Conservation (phyloP, 495 filamentous ascomycete genomes). For the Cenococcum geophilum region DNA sequence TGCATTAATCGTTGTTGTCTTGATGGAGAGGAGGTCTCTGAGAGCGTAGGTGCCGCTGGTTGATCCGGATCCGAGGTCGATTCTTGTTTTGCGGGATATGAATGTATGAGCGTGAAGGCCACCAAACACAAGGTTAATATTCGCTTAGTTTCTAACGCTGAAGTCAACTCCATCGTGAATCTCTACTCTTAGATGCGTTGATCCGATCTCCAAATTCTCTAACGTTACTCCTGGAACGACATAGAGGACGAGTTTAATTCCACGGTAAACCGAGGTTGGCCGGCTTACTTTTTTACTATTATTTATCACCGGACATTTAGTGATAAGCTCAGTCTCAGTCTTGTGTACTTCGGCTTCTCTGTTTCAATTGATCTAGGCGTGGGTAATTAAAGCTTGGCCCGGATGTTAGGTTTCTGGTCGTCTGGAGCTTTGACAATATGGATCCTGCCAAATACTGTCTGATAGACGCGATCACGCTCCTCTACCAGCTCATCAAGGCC, state of each 20-base stretch:
- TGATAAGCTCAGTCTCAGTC: background rate
- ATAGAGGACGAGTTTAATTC: slow-evolving; percentile 23
- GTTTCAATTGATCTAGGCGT: slow-evolving; percentile 18
- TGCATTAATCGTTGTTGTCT: slow-evolving; percentile 24
- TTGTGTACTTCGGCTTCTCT: background rate
- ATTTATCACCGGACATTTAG: background rate
- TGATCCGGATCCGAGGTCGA: slow-evolving; percentile 29
- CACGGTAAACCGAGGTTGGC: slow-evolving; percentile 10
- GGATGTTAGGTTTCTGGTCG: background rate
- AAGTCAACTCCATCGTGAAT: slow-evolving; percentile 19
- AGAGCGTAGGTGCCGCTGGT: slow-evolving; percentile 33
- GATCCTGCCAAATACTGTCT: background rate
- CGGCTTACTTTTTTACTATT: too few relatives aligned
- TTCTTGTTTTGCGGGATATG: slow-evolving; percentile 29
- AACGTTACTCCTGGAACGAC: slow-evolving; percentile 15
- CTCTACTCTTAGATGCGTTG: slow-evolving; percentile 22
- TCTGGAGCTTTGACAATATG: background rate
- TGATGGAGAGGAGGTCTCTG: slow-evolving; percentile 31
- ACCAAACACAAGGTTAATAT: slow-evolving; percentile 22
- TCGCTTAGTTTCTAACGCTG: slow-evolving; percentile 18
- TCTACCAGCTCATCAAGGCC: background rate
- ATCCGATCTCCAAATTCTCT: slow-evolving; percentile 18
- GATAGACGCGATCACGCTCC: background rate
- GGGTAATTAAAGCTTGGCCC: background rate
- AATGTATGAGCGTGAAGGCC: slow-evolving; percentile 17